Evolutionary conservation across 1,284 basidiomycete genomes (phyloP).

Genomic region (Sphaerobolus stellatus): DNA sequence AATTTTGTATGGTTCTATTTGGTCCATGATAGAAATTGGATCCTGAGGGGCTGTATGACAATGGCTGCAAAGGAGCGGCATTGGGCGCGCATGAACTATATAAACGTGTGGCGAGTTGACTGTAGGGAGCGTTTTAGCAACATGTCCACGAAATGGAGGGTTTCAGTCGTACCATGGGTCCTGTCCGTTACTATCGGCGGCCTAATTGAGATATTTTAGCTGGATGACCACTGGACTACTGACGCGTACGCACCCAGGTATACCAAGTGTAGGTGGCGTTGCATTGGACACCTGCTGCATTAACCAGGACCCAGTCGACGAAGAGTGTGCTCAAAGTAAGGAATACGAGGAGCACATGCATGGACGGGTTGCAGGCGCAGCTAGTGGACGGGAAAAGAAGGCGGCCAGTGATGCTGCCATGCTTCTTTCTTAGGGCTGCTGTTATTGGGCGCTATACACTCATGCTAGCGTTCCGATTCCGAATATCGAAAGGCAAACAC

Average conservation of each 20-base stretch:
- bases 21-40: constrained; percentile 10
- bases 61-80: constrained; percentile 7
- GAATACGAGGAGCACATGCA: constrained; percentile 11
- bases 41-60: constrained; percentile 8
- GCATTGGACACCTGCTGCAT: constrained; percentile 2
- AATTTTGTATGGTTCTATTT: constrained; percentile 6
- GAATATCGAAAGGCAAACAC: too few species aligned
- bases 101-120: constrained; percentile 4
- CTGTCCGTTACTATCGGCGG: not conserved
- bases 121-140: not conserved
- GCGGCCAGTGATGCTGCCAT: not conserved
- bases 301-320: not conserved
- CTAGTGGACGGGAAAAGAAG: not conserved
- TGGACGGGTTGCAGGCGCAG: constrained; percentile 1
- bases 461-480: too few species aligned
- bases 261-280: constrained; percentile 13
- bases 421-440: not conserved
- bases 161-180: constrained; percentile 7
- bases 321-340: constrained; percentile 1
- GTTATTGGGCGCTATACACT: constrained; percentile 7
- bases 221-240: not conserved
- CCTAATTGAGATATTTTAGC: constrained; percentile 7
- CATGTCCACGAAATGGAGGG: not conserved
- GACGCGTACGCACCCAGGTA: constrained; percentile 1
- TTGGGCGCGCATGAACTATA: constrained; percentile 5